phyloP scores from a whole-genome alignment of 164 flowering plant genomes.

The Euptelea pleiosperma region DNA sequence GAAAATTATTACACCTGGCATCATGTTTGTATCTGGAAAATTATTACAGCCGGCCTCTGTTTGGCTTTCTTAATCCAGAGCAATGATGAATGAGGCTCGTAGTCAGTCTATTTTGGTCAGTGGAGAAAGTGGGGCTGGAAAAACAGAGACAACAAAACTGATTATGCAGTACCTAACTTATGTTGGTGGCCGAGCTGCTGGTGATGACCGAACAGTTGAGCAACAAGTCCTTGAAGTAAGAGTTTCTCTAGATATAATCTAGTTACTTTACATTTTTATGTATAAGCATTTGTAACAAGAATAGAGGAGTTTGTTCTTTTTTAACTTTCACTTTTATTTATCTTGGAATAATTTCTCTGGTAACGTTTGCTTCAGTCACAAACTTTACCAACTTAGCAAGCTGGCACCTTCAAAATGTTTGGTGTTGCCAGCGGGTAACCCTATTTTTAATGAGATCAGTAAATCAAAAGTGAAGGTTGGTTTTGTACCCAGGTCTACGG shows the following conservation, averaged over 20 bases:
- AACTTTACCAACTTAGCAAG: too few species aligned
- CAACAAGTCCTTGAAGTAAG: constrained; percentile 99
- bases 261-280: not conserved
- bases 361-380: not conserved
- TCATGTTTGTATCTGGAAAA: constrained; percentile 6
- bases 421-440: too few species aligned
- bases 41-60: constrained; percentile 19
- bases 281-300: not conserved
- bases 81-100: constrained; percentile 71
- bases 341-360: not conserved
- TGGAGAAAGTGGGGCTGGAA: constrained; percentile 99
- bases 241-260: not conserved
- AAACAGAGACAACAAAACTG: constrained; percentile 98
- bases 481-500: too few species aligned
- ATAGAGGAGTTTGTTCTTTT: not conserved
- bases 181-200: constrained; percentile 92
- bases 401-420: too few species aligned
- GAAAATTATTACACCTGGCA: constrained; percentile 7
- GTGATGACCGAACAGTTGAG: constrained; percentile 87
- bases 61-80: constrained; percentile 48
- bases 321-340: not conserved
- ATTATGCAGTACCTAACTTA: constrained; percentile 95
- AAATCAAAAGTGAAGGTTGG: too few species aligned
- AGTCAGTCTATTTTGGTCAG: constrained; percentile 97
- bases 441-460: too few species aligned